phyloP scores from a whole-genome alignment of 805 yeast genomes.

The Saturnispora sekii region DNA sequence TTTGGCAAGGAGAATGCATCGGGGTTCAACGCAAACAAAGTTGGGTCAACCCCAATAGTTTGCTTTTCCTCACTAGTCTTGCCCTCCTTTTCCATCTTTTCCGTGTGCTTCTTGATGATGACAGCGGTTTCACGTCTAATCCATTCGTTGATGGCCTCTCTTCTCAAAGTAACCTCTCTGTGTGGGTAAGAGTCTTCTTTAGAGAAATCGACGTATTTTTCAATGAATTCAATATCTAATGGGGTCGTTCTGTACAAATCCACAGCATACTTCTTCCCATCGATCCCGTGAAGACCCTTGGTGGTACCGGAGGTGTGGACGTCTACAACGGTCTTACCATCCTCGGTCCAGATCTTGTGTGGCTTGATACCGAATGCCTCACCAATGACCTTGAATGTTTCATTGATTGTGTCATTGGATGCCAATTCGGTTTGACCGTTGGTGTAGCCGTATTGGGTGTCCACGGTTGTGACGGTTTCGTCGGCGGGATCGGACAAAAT shows the following conservation, averaged over 20 bases:
- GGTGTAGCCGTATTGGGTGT: conserved; percentile 57
- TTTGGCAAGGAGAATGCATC: conserved; percentile 54
- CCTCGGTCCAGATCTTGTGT: conserved; percentile 46
- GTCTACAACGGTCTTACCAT: conserved; percentile 34
- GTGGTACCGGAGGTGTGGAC: conserved; percentile 65
- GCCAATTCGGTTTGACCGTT: conserved; percentile 47
- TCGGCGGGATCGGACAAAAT: conserved; percentile 33
- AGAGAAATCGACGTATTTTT: conserved; percentile 37
- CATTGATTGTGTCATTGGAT: conserved; percentile 42
- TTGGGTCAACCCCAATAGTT: conserved; percentile 42
- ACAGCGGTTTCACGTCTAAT: conserved; percentile 60
- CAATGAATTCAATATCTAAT: conserved; percentile 68
- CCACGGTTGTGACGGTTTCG: conserved; percentile 27
- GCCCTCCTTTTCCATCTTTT: conserved; percentile 27
- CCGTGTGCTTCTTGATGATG: conserved; percentile 40
- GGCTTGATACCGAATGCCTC: conserved; percentile 70
- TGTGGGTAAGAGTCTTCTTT: conserved; percentile 66
- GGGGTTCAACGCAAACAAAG: conserved; percentile 59
- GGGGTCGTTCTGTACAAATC: conserved; percentile 84
- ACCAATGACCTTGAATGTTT: conserved; percentile 50
- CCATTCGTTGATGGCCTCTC: conserved; percentile 89
- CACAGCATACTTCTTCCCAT: conserved; percentile 72
- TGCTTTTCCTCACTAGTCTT: conserved; percentile 30
- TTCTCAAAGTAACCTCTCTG: conserved; percentile 65
- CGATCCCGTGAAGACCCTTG: conserved; percentile 80